Evolutionary conservation across 176 grass and related monocot species (phyloP), one percentile per base, ranked within the genome.

Genomic region (Hordeum marinum): DNA sequence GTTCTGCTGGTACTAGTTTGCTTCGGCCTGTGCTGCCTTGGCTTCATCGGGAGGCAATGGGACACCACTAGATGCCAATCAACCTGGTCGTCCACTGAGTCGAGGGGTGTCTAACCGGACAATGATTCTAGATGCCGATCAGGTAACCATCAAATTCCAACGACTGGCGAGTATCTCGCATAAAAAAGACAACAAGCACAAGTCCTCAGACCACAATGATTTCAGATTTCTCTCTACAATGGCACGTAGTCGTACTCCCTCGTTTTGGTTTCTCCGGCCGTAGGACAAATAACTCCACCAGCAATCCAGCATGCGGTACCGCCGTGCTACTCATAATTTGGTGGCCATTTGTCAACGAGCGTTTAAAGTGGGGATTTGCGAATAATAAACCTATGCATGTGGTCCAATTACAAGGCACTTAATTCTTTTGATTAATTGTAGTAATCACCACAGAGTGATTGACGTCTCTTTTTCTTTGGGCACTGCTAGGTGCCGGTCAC

Each of bases 21-120:
- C 80, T 83, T 83, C 24, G 43, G 36, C 26, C 23, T 40, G 45
- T 37, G 60, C 26, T 76, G 46, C 37, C 72, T 67, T 83, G 88
- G 45, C 84, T 79, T 83, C 54, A 14, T 31, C 45, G 39, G 26
- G 46, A 67, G 66, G 74, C 60, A 65, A 83, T 74, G 6, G 10
- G 41, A 29, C n/a, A 55, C 50, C 50, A 8, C 41, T 32, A 6
- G 52, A 20, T n/a, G 80, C 11, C 14, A 34, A 58, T n/a, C 43
- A 73, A 70, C 10, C 1, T n/a, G 31, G 24, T 46, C 40, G 41
- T 75, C 15, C 29, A 87, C 15, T 18, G 15, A 41, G 41, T 4
- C 29, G 77, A 46, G 60, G 21, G 1, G 17, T 63, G 12, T 41
- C 8, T 72, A 63, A 12, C 55, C 25, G 37, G 39, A 65, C 25